A percentile compares a stretch with the other conserved stretches of the same genome.
Evolutionary conservation across 2,329 filamentous ascomycete genomes (phyloP).

Genomic region (Bertia moriformis): DNA sequence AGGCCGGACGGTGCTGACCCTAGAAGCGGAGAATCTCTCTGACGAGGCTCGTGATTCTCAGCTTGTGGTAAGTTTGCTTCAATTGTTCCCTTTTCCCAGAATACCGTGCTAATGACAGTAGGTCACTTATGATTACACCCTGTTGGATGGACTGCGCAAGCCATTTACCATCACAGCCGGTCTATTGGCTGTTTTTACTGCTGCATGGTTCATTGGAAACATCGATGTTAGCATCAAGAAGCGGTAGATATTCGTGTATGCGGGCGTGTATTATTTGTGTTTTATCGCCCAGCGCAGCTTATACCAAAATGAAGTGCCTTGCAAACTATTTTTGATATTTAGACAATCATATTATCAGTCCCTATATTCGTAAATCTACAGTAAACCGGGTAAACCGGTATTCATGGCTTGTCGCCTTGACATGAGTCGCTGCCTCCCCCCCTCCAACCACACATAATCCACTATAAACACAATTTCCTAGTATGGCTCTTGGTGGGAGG

Average conservation of each 20-base stretch:
- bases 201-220: neutral
- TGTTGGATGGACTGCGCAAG: neutral
- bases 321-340: too few relatives aligned
- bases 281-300: too few relatives aligned
- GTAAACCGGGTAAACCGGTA: too few relatives aligned
- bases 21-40: neutral
- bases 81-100: neutral
- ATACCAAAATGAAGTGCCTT: too few relatives aligned
- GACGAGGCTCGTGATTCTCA: slow-evolving; percentile 1
- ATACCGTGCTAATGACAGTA: neutral
- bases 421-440: too few relatives aligned
- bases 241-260: neutral
- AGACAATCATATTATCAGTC: too few relatives aligned
- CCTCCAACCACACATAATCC: too few relatives aligned
- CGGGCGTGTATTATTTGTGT: neutral
- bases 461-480: too few relatives aligned
- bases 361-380: too few relatives aligned
- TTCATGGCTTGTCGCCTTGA: too few relatives aligned
- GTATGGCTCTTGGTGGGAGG: too few relatives aligned
- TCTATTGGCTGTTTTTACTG: neutral
- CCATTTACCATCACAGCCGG: neutral
- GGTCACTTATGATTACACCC: neutral
- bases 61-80: neutral
- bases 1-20: neutral
- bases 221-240: slow-evolving; percentile 1